Evolutionary conservation across 495 filamentous ascomycete genomes (phyloP), one percentile per base, ranked within the genome.

Genomic region (Hypoxylon subgilvum): DNA sequence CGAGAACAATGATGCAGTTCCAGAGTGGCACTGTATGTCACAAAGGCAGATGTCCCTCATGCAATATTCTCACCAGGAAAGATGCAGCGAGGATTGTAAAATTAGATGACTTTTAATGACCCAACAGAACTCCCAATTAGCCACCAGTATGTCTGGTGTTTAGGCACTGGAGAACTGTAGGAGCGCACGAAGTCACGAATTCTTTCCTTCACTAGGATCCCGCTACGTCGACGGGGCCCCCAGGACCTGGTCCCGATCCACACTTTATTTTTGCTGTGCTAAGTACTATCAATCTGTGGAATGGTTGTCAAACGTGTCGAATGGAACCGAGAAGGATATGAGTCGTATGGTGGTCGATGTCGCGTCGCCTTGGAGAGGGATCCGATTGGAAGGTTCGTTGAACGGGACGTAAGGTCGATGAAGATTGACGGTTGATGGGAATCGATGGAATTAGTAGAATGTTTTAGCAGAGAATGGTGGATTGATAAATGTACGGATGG

Each of bases 31-130:
- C 43, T 44, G 39, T 30, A 54, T 50, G 61, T 66, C 64, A 70
- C 65, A 56, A 53, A 60, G 56, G 52, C 53, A 54, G 39, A 56
- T 52, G 50, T 53, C 57, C 48, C 47, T 60, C 61, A 66, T 51
- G 47, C 67, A 60, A 68, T 65, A 54, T 57, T 58, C 57, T 65
- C 64, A 60, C 49, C 48, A 57, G 21, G 41, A 48, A 13, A 42
- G 47, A 34, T 52, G 56, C 56, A 35, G 64, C 57, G 54, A 66
- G 52, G 58, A 65, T 57, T 60, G 64, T 51, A 52, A 62, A 46
- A 52, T 50, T 46, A 40, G 52, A 61, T 55, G 52, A 60, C 52
- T 54, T 53, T 47, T 47, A 54, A 44, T 48, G 31, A 52, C 35
- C 45, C 51, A 45, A 48, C 60, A 38, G 60, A 30, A 42, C 28